A percentile compares a stretch with the other conserved stretches of the same genome.
Evolutionary conservation across 768 basidiomycete genomes (phyloP).

Genomic region (Kwoniella bestiolae): DNA sequence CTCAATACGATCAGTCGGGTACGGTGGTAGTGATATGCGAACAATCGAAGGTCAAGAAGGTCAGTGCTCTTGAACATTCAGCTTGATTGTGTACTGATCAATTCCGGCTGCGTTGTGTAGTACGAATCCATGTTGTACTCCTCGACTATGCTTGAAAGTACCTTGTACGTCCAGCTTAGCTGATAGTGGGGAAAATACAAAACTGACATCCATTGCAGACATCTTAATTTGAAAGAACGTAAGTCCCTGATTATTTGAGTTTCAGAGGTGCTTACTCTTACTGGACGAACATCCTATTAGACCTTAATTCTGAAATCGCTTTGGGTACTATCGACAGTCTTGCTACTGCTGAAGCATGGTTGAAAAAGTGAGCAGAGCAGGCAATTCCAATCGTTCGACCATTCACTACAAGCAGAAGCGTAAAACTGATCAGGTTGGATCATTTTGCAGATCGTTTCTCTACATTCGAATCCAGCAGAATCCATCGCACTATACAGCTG

Average conservation of each 20-base stretch:
- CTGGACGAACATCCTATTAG: conserved; percentile 17
- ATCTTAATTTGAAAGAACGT: conserved; percentile 78
- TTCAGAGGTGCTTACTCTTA: background rate
- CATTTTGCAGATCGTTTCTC: conserved; percentile 76
- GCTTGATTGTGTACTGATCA: background rate
- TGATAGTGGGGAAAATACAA: too few species aligned
- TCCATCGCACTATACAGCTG: conserved; percentile 68
- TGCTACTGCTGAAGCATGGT: conserved; percentile 76
- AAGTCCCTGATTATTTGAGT: conserved; percentile 11
- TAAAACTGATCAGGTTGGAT: conserved; percentile 35
- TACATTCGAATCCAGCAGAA: conserved; percentile 85
- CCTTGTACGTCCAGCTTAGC: conserved; percentile 34
- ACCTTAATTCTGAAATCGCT: conserved; percentile 91
- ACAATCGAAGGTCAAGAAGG: conserved; percentile 35
- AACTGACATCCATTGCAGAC: conserved; percentile 60
- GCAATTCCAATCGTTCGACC: too few species aligned
- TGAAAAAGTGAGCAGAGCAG: too few species aligned
- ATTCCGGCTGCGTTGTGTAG: conserved; percentile 11
- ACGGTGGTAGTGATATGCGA: conserved; percentile 51
- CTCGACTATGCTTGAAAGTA: conserved; percentile 72
- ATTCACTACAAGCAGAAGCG: too few species aligned
- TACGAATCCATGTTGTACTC: conserved; percentile 42
- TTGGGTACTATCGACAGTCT: conserved; percentile 77
- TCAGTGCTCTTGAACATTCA: background rate
- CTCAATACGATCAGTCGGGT: conserved; percentile 75